These are phyloP conservation scores for Globomyces pollinis-pini DNA, from an alignment of 192 early-diverging fungal species.

Conservation along the genomic window DNA sequence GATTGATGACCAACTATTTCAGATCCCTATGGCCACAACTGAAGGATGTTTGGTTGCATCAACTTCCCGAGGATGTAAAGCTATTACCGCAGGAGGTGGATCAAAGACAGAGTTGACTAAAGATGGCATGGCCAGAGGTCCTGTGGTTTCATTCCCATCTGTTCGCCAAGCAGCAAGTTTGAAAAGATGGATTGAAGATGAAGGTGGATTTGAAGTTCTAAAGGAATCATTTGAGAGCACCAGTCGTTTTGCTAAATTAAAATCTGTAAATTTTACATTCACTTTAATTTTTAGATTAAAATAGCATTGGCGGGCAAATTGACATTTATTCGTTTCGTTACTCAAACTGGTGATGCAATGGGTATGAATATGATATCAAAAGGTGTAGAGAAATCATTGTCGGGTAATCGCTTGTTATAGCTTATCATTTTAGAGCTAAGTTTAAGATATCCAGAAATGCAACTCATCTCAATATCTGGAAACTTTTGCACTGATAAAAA, in stretches of 20 bases:
- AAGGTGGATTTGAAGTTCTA: constrained; percentile 51
- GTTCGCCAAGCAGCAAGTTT: constrained; percentile 55
- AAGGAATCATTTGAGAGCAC: constrained; percentile 80
- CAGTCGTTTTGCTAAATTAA: constrained; percentile 79
- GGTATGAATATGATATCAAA: constrained; percentile 99
- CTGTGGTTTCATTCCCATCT: constrained; percentile 78
- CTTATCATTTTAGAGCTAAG: constrained; percentile 1
- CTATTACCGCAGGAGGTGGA: constrained; percentile 80
- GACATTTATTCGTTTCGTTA: constrained; percentile 81
- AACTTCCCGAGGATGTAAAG: constrained; percentile 89
- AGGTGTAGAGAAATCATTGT: constrained; percentile 78
- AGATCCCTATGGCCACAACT: constrained; percentile 94
- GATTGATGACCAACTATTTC: constrained; percentile 71
- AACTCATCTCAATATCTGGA: constrained; percentile 74
- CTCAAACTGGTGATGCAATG: constrained; percentile 93
- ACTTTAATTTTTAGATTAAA: constrained; percentile 51
- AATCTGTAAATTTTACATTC: constrained; percentile 15
- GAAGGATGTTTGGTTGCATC: constrained; percentile 88
- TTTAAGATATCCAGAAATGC: constrained; percentile 62
- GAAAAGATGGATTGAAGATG: constrained; percentile 65
- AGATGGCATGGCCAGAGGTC: constrained; percentile 91
- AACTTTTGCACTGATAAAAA: constrained; percentile 98
- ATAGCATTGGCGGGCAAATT: constrained; percentile 73
- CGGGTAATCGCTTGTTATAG: constrained; percentile 41
- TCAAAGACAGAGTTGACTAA: constrained; percentile 66